Percentiles rank a stretch among this genome's conserved stretches.
Evolutionary conservation across 129 eudicot species (phyloP).

Genomic region (Deinandra increscens): DNA sequence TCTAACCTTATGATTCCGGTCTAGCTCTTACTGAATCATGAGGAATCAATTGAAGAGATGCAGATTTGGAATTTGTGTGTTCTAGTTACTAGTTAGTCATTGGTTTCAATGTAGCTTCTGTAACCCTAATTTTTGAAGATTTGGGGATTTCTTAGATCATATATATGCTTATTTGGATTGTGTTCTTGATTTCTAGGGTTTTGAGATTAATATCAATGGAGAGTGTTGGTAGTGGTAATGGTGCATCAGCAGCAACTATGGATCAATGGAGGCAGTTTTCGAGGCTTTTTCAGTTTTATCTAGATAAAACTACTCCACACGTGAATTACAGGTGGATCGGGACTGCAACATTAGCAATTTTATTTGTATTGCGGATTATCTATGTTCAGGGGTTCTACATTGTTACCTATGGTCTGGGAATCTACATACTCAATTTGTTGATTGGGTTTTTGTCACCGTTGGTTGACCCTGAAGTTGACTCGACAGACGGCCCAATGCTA

Average conservation of each 20-base stretch:
- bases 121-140: neutral
- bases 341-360: constrained; percentile 43
- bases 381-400: constrained; percentile 73
- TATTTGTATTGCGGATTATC: constrained; percentile 55
- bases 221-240: constrained; percentile 45
- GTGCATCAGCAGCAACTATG: constrained; percentile 41
- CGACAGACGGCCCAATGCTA: constrained; percentile 53
- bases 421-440: constrained; percentile 76
- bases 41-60: neutral
- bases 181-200: constrained; percentile 33
- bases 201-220: constrained; percentile 46
- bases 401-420: constrained; percentile 72
- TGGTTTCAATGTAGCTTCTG: neutral
- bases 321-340: constrained; percentile 65
- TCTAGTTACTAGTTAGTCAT: neutral
- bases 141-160: neutral
- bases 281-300: constrained; percentile 60
- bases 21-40: neutral
- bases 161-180: constrained; percentile 7
- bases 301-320: constrained; percentile 79
- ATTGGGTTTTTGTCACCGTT: constrained; percentile 88
- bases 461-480: constrained; percentile 86
- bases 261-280: constrained; percentile 66
- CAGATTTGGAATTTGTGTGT: no score
- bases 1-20: neutral